Base-by-base conservation (phyloP, 2,329 filamentous ascomycete genomes). In the Arthrobotrys sphaeroides region DNA sequence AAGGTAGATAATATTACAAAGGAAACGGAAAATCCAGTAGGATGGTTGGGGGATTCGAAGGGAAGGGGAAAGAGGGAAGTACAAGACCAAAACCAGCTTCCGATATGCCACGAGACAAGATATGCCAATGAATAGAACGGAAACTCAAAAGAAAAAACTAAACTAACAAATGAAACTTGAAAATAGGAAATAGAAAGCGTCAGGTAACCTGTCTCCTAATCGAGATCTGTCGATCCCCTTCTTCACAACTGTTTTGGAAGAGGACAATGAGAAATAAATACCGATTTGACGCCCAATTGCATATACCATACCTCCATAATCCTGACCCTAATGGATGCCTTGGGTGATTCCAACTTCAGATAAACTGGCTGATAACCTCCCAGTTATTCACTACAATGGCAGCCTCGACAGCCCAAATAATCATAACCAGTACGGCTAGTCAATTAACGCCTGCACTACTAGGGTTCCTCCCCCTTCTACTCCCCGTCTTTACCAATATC, bases 401-500 rank as follows among this genome's bases (percentile, higher is more conserved):
- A n/a, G 72, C 47, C 28, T 70, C 64, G 5, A 72, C 43, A 31
- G 73, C 59, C 69, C 72, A 76, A 42, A 61, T 59, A 26, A 70
- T 42, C 28, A 66, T 22, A 57, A 72, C 28, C 10, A 72, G 18
- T 40, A 60, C 60, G 57, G 66, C 66, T 66, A 76, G 77, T 77
- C 73, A 77, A 72, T 78, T 78, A 43, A 64, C 73, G 5, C 53
- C 43, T 40, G 42, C 16, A 5, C 12, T 36, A n/a, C 26, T 45
- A 13, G 26, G 53, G 13, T 51, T 64, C 33, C 68, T 74, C 12
- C 78, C 77, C 47, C 77, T 78, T n/a, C 70, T 75, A 5, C 77
- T 78, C 7, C 77, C 77, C 31, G 73, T 77, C n/a, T 66, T 77
- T 13, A 78, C 78, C 6, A 79, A 67, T 22, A 79, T 77, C 68